Conservation (phyloP, 139 green algal species). For the Coelastrella sp. region DNA sequence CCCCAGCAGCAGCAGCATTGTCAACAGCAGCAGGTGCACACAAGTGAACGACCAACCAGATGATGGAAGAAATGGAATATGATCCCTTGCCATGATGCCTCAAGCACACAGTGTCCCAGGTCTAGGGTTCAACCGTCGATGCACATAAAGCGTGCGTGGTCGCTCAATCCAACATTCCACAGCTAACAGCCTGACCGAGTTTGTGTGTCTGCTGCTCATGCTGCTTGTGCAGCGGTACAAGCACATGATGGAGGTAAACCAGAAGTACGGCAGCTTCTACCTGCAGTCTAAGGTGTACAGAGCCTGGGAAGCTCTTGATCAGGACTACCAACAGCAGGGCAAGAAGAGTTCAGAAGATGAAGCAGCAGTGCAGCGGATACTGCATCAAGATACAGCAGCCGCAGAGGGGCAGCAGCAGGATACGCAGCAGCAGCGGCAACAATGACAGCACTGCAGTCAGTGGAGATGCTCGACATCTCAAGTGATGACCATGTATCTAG, state of each 20-base stretch:
- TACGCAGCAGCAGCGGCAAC: slow-evolving; percentile 45
- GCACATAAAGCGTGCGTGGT: too few relatives aligned
- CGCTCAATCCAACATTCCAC: too few relatives aligned
- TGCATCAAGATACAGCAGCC: slow-evolving; percentile 41
- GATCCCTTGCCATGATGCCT: too few relatives aligned
- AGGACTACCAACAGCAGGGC: slow-evolving; percentile 49
- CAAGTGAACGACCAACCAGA: too few relatives aligned
- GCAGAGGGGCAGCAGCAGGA: slow-evolving; percentile 30
- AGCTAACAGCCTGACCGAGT: too few relatives aligned
- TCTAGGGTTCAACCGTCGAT: too few relatives aligned
- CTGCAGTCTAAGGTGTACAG: slow-evolving; percentile 90
- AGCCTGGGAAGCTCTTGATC: slow-evolving; percentile 61
- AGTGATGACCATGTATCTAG: too few relatives aligned
- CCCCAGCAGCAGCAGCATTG: too few relatives aligned
- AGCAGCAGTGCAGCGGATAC: slow-evolving; percentile 33
- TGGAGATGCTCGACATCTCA: too few relatives aligned
- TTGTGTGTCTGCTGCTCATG: not conserved
- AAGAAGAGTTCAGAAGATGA: slow-evolving; percentile 46
- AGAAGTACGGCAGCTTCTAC: slow-evolving; percentile 93
- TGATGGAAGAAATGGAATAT: too few relatives aligned
- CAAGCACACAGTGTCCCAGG: too few relatives aligned
- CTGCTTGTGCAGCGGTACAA: slow-evolving; percentile 73
- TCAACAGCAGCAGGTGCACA: too few relatives aligned
- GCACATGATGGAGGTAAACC: slow-evolving; percentile 86
- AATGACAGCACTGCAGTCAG: not conserved